Base-by-base conservation (phyloP, 805 yeast species). In the Zygosaccharomyces siamensis region DNA sequence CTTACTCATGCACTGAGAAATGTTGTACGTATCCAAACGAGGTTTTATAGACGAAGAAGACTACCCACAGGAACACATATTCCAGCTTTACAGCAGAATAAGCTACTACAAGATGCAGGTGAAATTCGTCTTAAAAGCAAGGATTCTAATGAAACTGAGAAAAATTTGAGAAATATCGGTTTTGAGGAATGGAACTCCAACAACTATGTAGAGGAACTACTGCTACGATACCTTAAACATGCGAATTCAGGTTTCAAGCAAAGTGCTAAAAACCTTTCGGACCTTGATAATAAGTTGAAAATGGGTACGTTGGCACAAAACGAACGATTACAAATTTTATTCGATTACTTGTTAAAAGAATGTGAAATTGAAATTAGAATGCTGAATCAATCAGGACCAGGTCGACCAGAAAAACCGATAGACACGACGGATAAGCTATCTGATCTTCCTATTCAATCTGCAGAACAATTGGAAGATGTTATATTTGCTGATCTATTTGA, bases 201-300 rank as follows among this genome's bases (percentile, higher is more conserved):
- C 32, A 44, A 32, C n/a, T 38, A 53, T 35, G 28, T 49, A 4
- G 55, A 57, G 21, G 56, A 59, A 16, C 27, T 55, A 26, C 43
- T 63, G 24, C 24, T 61, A 16, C 50, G 55, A n/a, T 64, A 63
- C 46, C 49, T 64, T 23, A 52, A 60, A 21, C 49, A 53, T 31
- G 47, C 55, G 4, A 58, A 58, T 48, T 48, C 61, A 12, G 57
- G 52, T 1, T 62, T 59, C 43, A 59, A 58, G 45, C 56, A 56
- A 51, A 56, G 63, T 23, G 40, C 48, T 7, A 51, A 55, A 24
- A 56, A 62, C 45, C 51, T 60, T 4, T 52, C 53, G 16, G 48
- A 28, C 14, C 46, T 63, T 20, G 49, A 53, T 31, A 23, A 39
- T 14, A 24, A 35, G 7, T 39, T 53, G 18, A 49, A 38, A n/a